A percentile compares a stretch with the other conserved stretches of the same genome.
phyloP scores from a whole-genome alignment of 352 stramenopile species.

The Globisporangium rhizosaccharum region DNA sequence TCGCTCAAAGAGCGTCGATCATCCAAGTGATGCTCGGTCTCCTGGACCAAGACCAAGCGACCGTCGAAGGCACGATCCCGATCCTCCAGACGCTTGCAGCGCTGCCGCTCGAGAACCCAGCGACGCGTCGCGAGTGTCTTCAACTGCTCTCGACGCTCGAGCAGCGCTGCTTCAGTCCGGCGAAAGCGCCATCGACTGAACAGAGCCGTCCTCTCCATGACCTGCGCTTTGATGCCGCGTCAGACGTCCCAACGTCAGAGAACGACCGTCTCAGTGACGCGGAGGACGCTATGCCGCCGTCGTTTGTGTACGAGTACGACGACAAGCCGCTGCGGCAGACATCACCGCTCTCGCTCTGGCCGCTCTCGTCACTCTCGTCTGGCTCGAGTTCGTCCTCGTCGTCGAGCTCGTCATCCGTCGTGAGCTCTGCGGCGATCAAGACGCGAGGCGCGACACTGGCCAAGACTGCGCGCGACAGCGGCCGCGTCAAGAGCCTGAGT shows the following conservation, averaged over 20 bases:
- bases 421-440: background rate
- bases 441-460: background rate
- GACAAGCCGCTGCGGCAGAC: background rate
- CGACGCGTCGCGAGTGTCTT: conserved; percentile 33
- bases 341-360: background rate
- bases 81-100: conserved; percentile 37
- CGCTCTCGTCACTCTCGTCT: conserved; percentile 3
- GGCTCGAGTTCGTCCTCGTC: background rate
- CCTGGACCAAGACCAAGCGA: conserved; percentile 48
- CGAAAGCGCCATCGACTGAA: background rate
- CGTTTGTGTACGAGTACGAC: conserved; percentile 16
- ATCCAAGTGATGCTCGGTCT: conserved; percentile 49
- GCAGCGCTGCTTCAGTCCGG: background rate
- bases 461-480: conserved; percentile 18
- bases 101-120: conserved; percentile 36
- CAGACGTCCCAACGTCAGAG: conserved; percentile 11
- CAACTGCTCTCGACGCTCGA: conserved; percentile 33
- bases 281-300: conserved; percentile 2
- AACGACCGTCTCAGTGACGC: background rate
- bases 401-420: conserved; percentile 5
- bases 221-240: conserved; percentile 10
- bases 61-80: conserved; percentile 38
- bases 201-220: background rate
- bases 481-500: conserved; percentile 37
- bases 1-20: conserved; percentile 33